Conservation (phyloP, 169 alveolate genomes). For the Pseudocohnilembus persalinus region DNA sequence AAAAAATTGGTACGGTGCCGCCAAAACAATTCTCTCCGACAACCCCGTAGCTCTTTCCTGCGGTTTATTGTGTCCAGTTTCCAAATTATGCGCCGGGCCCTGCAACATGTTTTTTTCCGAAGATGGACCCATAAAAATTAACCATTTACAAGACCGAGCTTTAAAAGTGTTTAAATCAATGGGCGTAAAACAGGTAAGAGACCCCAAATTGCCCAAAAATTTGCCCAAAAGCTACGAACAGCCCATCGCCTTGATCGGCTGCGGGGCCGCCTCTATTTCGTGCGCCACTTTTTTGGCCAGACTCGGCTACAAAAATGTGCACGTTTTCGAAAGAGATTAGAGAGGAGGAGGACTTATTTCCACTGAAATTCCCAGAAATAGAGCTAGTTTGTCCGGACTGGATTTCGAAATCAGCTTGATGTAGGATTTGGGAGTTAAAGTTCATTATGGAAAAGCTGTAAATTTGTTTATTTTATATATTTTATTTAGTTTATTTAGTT, state of each 20-base stretch:
- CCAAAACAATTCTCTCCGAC: slow-evolving; percentile 51
- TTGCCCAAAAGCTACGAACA: slow-evolving; percentile 35
- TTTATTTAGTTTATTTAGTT: too few relatives aligned
- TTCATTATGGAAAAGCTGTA: slow-evolving; percentile 37
- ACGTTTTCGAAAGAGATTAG: slow-evolving; percentile 43
- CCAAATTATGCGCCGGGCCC: slow-evolving; percentile 56
- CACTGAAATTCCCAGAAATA: slow-evolving; percentile 50
- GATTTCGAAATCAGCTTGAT: slow-evolving; percentile 54
- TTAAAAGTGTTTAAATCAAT: slow-evolving; percentile 52
- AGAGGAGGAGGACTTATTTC: slow-evolving; percentile 56
- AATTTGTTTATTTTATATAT: too few relatives aligned
- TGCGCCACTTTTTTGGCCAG: slow-evolving; percentile 59
- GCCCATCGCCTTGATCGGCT: slow-evolving; percentile 58
- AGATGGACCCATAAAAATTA: slow-evolving; percentile 55
- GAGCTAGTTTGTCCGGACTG: slow-evolving; percentile 48
- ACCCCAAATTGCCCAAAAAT: slow-evolving; percentile 37
- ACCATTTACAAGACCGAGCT: slow-evolving; percentile 53
- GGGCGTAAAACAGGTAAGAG: slow-evolving; percentile 49
- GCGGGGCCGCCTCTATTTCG: slow-evolving; percentile 52
- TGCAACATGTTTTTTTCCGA: slow-evolving; percentile 52
- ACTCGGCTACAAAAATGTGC: slow-evolving; percentile 54
- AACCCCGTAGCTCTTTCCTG: slow-evolving; percentile 56
- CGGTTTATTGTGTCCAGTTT: slow-evolving; percentile 53
- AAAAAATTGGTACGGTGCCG: slow-evolving; percentile 65
- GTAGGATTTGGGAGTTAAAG: slow-evolving; percentile 46